Evolutionary conservation across 1,284 basidiomycete species (phyloP), one percentile per base, ranked within the genome.

Genomic region (Schizopora paradoxa): DNA sequence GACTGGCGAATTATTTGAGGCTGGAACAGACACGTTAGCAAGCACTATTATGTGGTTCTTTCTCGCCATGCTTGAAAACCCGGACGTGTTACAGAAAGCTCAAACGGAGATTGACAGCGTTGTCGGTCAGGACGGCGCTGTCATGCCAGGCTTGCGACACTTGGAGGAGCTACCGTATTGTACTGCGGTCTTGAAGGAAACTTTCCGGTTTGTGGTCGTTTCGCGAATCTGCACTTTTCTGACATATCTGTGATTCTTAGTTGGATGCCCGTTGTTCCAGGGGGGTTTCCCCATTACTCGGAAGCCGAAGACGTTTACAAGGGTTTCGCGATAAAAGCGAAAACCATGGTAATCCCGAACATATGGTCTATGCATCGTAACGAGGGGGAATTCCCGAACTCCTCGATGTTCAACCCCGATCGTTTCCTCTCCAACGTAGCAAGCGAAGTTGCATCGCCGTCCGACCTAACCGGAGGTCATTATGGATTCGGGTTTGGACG

Each of bases 301-400:
- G 53, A 54, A 28, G 54, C 57, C 25, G 57, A 59, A 44, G 55
- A 56, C 45, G 41, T 56, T 33, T 43, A 62, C 47, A 47, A 52
- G 23, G 49, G 59, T 39, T 62, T 54, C 47, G 51, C 51, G 34
- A 61, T 63, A 21, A 61, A 59, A 1, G 56, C 56, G 23, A 56
- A 56, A 1, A 53, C 60, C 3, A 35, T 52, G 19, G 54, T 62
- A 6, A 55, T 62, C n/a, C 43, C 58, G 1, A 63, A 63, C 42
- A 39, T 60, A 3, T 62, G 61, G 63, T 58, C 49, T 2, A 53
- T 55, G 45, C 28, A 39, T 22, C 37, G 25, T 7, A 22, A 39
- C 37, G 37, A 39, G 16, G 18, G 3, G 1, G 6, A 6, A 6
- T 39, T 22, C 16, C 37, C 37, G 6, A 22, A 39, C 7, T 22